Percentiles rank a stretch among this genome's conserved stretches.
phyloP scores from a whole-genome alignment of 352 stramenopile genomes.

The Phytophthora lateralis region DNA sequence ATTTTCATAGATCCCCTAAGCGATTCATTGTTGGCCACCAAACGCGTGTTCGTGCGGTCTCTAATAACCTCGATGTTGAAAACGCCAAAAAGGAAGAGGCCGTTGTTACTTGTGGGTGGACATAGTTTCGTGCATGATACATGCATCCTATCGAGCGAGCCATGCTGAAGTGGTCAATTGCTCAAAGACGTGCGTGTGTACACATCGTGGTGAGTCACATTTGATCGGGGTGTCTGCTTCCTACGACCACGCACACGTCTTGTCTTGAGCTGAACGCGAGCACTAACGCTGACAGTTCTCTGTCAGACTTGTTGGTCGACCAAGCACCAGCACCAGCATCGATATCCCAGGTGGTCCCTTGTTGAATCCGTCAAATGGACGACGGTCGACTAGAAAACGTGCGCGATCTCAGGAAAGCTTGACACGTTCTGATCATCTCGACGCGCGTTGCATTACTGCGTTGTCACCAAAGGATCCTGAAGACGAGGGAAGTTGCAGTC shows the following conservation, averaged over 20 bases:
- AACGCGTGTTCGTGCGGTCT: no score
- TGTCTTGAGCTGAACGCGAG: neutral
- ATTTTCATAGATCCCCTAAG: neutral
- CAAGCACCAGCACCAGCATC: neutral
- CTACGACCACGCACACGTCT: neutral
- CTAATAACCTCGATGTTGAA: no score
- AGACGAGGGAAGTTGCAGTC: conserved; percentile 1
- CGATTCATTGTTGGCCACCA: no score
- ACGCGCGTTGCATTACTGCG: neutral
- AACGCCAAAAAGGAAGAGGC: neutral
- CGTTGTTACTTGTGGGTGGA: neutral
- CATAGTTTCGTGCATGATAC: neutral
- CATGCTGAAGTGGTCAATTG: neutral
- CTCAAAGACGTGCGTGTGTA: neutral
- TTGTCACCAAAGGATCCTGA: neutral
- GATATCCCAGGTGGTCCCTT: neutral
- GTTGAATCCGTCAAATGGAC: neutral
- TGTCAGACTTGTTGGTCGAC: neutral
- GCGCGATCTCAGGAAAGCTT: neutral
- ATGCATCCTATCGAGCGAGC: neutral
- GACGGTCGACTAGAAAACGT: neutral
- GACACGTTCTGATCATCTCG: neutral
- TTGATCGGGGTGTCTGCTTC: neutral
- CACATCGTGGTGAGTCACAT: neutral
- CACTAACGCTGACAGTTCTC: neutral